Evolutionary conservation across 2,329 filamentous ascomycete genomes (phyloP).

Genomic region (Alternaria gaisen): DNA sequence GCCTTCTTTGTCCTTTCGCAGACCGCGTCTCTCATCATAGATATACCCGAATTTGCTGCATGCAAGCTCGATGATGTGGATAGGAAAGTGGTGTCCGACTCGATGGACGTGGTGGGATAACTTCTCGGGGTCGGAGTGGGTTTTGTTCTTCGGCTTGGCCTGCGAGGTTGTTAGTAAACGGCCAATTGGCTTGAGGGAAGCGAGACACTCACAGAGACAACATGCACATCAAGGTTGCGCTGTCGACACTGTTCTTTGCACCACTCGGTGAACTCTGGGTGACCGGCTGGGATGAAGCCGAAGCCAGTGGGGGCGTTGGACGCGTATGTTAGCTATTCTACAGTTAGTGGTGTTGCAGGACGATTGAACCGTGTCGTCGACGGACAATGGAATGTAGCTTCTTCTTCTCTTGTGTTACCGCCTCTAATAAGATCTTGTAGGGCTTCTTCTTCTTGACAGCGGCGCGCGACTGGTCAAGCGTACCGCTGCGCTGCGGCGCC

Average conservation of each 20-base stretch:
- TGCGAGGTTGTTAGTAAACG: slow-evolving; percentile 27
- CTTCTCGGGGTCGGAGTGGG: slow-evolving; percentile 59
- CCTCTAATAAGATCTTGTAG: slow-evolving; percentile 68
- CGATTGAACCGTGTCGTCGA: slow-evolving; percentile 25
- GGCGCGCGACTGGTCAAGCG: slow-evolving; percentile 35
- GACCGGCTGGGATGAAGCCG: slow-evolving; percentile 68
- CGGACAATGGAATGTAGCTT: slow-evolving; percentile 63
- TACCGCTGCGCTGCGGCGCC: slow-evolving; percentile 25
- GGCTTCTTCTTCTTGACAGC: slow-evolving; percentile 52
- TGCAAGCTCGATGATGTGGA: slow-evolving; percentile 65
- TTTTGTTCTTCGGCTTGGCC: slow-evolving; percentile 58
- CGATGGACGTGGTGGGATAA: slow-evolving; percentile 69
- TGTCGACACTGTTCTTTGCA: slow-evolving; percentile 67
- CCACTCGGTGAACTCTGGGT: slow-evolving; percentile 65
- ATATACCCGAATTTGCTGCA: slow-evolving; percentile 59
- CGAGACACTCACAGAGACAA: slow-evolving; percentile 66
- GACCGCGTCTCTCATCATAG: slow-evolving; percentile 31
- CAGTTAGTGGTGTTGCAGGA: slow-evolving; percentile 44
- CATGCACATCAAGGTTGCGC: slow-evolving; percentile 62
- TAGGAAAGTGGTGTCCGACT: slow-evolving; percentile 70
- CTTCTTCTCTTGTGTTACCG: slow-evolving; percentile 67
- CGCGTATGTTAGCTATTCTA: slow-evolving; percentile 62
- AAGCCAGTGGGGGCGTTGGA: slow-evolving; percentile 66
- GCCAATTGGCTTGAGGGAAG: background rate
- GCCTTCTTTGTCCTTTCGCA: slow-evolving; percentile 30